Evolutionary conservation across 1,284 basidiomycete species (phyloP).

Genomic region (Porogramme epimiltina): DNA sequence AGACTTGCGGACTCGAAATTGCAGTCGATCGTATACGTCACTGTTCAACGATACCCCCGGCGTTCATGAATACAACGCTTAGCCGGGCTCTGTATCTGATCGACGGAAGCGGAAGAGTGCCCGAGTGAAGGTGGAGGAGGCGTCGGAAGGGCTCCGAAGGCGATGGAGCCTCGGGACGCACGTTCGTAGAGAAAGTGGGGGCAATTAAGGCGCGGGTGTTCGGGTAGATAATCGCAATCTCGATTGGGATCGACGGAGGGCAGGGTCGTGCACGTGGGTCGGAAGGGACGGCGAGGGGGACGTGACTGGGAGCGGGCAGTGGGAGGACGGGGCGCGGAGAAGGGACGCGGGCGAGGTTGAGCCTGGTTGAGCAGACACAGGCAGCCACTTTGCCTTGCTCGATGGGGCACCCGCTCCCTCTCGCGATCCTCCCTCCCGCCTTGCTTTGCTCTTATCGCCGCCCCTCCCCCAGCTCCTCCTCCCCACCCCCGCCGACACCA

Average conservation of each 20-base stretch:
- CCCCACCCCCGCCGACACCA: conserved; percentile 17
- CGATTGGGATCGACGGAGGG: conserved; percentile 13
- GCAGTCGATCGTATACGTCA: too few species aligned
- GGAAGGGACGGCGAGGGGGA: not conserved
- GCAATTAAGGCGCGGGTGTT: too few species aligned
- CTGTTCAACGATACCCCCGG: too few species aligned
- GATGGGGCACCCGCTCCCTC: not conserved
- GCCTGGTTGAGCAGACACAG: too few species aligned
- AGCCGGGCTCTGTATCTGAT: too few species aligned
- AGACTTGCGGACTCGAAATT: too few species aligned
- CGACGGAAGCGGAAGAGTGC: too few species aligned
- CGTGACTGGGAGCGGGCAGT: too few species aligned
- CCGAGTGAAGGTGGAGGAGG: too few species aligned
- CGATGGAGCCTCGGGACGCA: conserved; percentile 26
- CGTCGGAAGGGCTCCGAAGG: conserved; percentile 14
- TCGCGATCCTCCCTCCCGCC: not conserved
- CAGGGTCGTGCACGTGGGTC: conserved; percentile 19
- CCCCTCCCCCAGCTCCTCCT: not conserved
- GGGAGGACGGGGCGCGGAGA: too few species aligned
- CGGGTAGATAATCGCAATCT: conserved; percentile 24
- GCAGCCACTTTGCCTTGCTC: not conserved
- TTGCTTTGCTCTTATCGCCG: conserved; percentile 5
- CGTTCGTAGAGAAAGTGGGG: conserved; percentile 28
- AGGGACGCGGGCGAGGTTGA: too few species aligned
- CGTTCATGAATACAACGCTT: too few species aligned